phyloP scores from a whole-genome alignment of 768 basidiomycete genomes.

The Suillus bovinus region DNA sequence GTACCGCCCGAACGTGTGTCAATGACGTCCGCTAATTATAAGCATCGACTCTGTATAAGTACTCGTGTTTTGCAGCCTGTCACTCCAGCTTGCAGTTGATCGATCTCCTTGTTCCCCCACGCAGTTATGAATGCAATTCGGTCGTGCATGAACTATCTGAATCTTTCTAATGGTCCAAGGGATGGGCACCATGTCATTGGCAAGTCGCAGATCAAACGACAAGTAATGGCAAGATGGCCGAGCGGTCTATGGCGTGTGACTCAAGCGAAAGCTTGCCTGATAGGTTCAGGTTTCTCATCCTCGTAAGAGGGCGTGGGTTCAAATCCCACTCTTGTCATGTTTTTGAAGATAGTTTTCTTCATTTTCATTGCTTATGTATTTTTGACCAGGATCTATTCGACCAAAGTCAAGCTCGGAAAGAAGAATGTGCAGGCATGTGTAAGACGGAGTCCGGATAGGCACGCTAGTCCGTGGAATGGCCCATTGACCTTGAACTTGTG shows the following conservation, averaged over 20 bases:
- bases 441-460: too few relatives aligned
- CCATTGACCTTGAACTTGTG: not conserved
- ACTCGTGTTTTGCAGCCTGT: not conserved
- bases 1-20: not conserved
- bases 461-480: not conserved
- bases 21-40: not conserved
- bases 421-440: not conserved
- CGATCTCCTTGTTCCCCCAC: not conserved
- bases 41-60: not conserved
- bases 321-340: constrained; percentile 44
- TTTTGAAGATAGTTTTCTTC: constrained; percentile 8
- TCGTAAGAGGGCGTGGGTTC: constrained; percentile 42
- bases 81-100: not conserved
- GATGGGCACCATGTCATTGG: too few relatives aligned
- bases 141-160: too few relatives aligned
- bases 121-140: not conserved
- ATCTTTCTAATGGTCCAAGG: too few relatives aligned
- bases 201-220: not conserved
- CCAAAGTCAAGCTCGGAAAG: not conserved
- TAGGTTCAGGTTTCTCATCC: constrained; percentile 32
- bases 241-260: constrained; percentile 66
- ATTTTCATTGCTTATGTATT: too few relatives aligned
- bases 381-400: too few relatives aligned
- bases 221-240: constrained; percentile 62
- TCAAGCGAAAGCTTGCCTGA: constrained; percentile 41